Evolutionary conservation across 1,139 yeast genomes (phyloP).

Genomic region (Pichia sp.): DNA sequence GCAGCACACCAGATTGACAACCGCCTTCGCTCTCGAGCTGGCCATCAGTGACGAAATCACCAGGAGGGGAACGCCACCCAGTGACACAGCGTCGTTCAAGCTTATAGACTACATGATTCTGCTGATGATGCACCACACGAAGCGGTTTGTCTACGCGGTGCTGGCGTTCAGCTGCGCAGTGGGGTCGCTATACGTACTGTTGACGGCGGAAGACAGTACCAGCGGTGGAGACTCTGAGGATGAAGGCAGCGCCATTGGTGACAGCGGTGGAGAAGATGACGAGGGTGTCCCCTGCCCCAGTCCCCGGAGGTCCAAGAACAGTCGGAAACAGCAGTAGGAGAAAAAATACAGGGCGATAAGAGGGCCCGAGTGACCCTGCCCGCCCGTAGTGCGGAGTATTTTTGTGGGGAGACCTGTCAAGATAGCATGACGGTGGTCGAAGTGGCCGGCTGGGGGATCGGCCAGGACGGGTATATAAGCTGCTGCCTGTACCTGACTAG

Average conservation of each 20-base stretch:
- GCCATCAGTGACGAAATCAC: slow-evolving; percentile 21
- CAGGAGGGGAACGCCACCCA: not conserved
- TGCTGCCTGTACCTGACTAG: not conserved
- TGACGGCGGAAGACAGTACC: not conserved
- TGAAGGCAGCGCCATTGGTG: not conserved
- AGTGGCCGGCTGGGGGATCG: not conserved
- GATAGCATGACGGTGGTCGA: not conserved
- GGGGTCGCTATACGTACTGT: slow-evolving; percentile 8
- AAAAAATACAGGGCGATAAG: not conserved
- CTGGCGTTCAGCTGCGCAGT: slow-evolving; percentile 14
- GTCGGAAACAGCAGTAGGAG: not conserved
- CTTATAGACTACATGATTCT: slow-evolving; percentile 21
- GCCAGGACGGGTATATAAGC: not conserved
- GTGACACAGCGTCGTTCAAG: slow-evolving; percentile 16
- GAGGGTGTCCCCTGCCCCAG: not conserved
- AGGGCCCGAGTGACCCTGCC: not conserved
- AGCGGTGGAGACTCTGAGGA: not conserved
- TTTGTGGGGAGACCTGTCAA: slow-evolving; percentile 1
- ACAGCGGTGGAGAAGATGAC: not conserved
- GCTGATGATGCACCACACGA: slow-evolving; percentile 20
- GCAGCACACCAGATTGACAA: slow-evolving; percentile 71
- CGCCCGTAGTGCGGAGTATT: slow-evolving; percentile 3
- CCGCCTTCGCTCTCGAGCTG: slow-evolving; percentile 69
- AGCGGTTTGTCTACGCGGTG: slow-evolving; percentile 16
- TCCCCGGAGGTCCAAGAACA: not conserved